Evolutionary conservation across 2,329 filamentous ascomycete genomes (phyloP).

Genomic region (Pyricularia pennisetigena): DNA sequence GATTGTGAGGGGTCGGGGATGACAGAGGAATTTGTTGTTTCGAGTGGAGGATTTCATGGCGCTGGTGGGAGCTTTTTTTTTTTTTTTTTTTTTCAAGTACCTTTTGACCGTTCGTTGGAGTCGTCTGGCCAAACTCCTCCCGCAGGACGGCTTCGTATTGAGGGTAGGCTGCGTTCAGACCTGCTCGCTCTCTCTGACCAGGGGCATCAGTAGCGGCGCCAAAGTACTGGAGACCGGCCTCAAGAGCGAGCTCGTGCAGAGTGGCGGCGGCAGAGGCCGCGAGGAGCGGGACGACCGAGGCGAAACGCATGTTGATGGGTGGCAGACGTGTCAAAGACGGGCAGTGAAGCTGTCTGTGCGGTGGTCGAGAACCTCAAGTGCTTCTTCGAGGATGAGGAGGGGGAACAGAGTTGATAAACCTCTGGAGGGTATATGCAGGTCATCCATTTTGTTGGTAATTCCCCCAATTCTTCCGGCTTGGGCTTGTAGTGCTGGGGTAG

Average conservation of each 20-base stretch:
- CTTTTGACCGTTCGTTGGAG: conserved; percentile 15
- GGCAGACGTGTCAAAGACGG: not conserved
- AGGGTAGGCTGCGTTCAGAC: conserved; percentile 22
- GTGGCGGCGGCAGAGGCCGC: conserved; percentile 11
- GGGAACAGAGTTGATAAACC: not conserved
- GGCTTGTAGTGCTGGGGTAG: not conserved
- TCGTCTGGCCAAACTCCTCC: conserved; percentile 45
- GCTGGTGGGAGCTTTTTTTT: too few species aligned
- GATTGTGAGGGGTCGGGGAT: conserved; percentile 12
- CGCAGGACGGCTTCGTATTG: conserved; percentile 36
- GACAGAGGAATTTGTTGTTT: not conserved
- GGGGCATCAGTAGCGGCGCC: conserved; percentile 44
- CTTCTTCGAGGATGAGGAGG: not conserved
- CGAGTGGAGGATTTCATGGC: too few species aligned
- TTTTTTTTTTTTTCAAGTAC: conserved; percentile 1
- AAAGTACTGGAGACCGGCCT: conserved; percentile 39
- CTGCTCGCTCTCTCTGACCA: conserved; percentile 20
- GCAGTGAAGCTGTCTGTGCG: not conserved
- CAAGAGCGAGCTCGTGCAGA: conserved; percentile 31
- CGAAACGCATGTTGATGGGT: not conserved
- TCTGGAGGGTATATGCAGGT: not conserved
- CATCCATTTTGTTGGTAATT: not conserved
- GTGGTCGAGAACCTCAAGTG: not conserved
- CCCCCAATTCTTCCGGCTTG: not conserved
- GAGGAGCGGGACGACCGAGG: not conserved